Evolutionary conservation across 768 basidiomycete genomes (phyloP), one percentile per base, ranked within the genome.

Genomic region (Calocera viscosa): DNA sequence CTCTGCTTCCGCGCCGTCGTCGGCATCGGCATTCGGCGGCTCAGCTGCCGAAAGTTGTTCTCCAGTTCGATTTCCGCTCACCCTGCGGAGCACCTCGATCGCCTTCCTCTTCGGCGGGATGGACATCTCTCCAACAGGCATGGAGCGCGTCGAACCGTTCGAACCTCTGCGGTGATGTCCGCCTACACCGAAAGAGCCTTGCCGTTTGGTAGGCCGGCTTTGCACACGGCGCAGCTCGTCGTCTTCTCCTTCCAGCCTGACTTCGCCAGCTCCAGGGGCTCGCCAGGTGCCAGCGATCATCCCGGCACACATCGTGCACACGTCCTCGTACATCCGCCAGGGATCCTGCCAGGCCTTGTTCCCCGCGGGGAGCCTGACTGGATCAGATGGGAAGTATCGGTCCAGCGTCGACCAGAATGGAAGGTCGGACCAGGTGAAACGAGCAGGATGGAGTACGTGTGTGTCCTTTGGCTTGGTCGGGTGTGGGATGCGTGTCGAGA

Each of bases 381-480:
- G 65, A 19, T 71, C 69, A 2, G 68, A 64, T 19, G 68, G 69
- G 24, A 92, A 77, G 53, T 90, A 81, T 32, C 87, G 82, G 49
- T 89, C 86, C 43, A 92, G 77, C 75, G 89, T 87, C 63, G 83
- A 86, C 90, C 90, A 92, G 49, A 90, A 77, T 74, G 84, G 85
- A 43, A 91, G 80, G 73, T 92, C 90, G 74, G 89, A 90, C 89
- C 90, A 92, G 1, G 89, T 83, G 72, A 90, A 91, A 63, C 87
- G 82, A 28, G 88, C 81, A 12, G 81, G 78, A 1, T 84, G 84
- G 22, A 91, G 80, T 2, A 82, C 79, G 74, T 86, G 80, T 2
- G 81, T 80, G 14, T 60, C 53, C 19, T 32, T 60, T 8, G 53
- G 53, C 22, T 60, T 60, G 30, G 30, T 26, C 7, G 53, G 53